These are phyloP conservation scores for barley (Hordeum vulgare) DNA, from an alignment of 176 grass and related monocot species.

Conservation along the genomic window DNA sequence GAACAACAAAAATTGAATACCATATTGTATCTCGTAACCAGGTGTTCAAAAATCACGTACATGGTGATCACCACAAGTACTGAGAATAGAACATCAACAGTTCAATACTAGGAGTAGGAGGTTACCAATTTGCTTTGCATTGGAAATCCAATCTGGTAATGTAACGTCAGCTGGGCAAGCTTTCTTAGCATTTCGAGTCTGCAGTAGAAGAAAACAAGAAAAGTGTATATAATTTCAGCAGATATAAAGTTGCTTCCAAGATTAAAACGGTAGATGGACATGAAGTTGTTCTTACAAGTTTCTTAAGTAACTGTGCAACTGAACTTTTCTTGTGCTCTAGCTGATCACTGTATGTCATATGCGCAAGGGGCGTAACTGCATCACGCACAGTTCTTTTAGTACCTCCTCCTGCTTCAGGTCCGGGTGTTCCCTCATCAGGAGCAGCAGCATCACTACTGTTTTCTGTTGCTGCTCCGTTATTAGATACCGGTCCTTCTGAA, in stretches of 20 bases:
- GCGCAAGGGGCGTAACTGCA: slow-evolving; percentile 76
- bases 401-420: slow-evolving; percentile 9
- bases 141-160: slow-evolving; percentile 78
- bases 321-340: slow-evolving; percentile 81
- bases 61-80: not conserved
- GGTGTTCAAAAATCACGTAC: not conserved
- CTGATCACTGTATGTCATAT: slow-evolving; percentile 80
- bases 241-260: not conserved
- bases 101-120: slow-evolving; percentile 8
- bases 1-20: not conserved
- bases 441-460: slow-evolving; percentile 24
- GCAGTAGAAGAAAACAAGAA: slow-evolving; percentile 16
- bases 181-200: slow-evolving; percentile 98
- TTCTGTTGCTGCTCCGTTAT: slow-evolving; percentile 27
- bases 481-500: not conserved
- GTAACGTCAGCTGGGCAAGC: slow-evolving; percentile 77
- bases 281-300: slow-evolving; percentile 55
- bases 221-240: not conserved
- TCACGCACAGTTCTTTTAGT: slow-evolving; percentile 59
- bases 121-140: slow-evolving; percentile 80
- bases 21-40: not conserved
- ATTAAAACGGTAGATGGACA: not conserved
- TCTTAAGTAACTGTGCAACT: slow-evolving; percentile 69
- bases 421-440: slow-evolving; percentile 33
- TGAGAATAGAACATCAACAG: not conserved